Evolutionary conservation across 1,284 basidiomycete species (phyloP).

Genomic region (Ganoderma lucidum): DNA sequence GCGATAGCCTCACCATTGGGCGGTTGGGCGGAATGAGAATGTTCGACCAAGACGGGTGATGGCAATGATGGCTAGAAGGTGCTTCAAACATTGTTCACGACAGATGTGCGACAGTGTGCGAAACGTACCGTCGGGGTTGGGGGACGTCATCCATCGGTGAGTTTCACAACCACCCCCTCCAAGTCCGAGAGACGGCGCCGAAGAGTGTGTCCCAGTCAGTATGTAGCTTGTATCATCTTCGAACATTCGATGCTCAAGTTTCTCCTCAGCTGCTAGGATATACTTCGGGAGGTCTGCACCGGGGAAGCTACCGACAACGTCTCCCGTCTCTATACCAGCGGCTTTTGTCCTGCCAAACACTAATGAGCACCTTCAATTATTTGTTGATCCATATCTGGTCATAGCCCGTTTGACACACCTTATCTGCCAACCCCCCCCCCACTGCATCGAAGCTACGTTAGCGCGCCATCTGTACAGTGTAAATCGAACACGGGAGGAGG

Average conservation of each 20-base stretch:
- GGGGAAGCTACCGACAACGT: background rate
- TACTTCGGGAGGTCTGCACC: background rate
- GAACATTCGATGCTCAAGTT: background rate
- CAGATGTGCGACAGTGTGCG: background rate
- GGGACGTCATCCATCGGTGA: background rate
- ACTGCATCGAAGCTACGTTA: too few relatives aligned
- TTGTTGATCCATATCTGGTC: background rate
- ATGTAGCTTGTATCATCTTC: background rate
- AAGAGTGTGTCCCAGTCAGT: background rate
- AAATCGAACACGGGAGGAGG: too few relatives aligned
- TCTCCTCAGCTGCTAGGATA: background rate
- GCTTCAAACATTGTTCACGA: background rate
- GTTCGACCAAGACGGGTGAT: background rate
- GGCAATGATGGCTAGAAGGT: background rate
- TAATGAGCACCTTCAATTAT: background rate
- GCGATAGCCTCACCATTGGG: constrained; percentile 2
- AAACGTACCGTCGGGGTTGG: background rate
- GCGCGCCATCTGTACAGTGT: too few relatives aligned
- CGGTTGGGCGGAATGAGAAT: background rate
- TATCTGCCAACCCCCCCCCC: background rate
- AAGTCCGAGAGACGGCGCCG: background rate
- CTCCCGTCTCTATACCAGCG: background rate
- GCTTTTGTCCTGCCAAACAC: background rate
- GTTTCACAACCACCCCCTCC: background rate
- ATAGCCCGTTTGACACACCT: background rate